Base-by-base conservation (phyloP, 2,329 filamentous ascomycete genomes). In the Apiospora kogelbergensis region DNA sequence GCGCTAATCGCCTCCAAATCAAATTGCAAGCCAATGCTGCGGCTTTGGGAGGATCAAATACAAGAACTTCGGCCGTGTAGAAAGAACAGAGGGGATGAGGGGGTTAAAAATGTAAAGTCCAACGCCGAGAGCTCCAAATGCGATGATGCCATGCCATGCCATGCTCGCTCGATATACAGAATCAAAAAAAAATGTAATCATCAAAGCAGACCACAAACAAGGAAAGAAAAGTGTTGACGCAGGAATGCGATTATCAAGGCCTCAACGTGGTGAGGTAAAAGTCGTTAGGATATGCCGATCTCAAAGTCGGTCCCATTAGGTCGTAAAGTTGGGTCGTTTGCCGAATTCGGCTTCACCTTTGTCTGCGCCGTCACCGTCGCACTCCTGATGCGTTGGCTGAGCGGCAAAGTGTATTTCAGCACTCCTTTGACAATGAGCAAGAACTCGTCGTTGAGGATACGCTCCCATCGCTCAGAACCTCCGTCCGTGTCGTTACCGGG, bases 401-500 rank as follows among this genome's bases (percentile, higher is more conserved):
- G 81, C 2, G 89, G 89, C 42, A 91, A 82, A 40, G 83, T 88
- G 76, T 99, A 99, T 77, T 95, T 94, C 73, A 99, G 85, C 17
- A 96, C 92, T 26, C 96, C 96, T 74, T 96, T 91, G 53, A 99
- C 88, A 70, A 98, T 95, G 65, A 99, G 86, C 73, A 98, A 94
- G 74, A 98, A 99, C 60, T 95, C 93, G 79, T 98, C 93, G 72
- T 97, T 89, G 66, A 98, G 85, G 63, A 98, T 95, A 70, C 90
- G 88, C 78, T 97, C 94, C 96, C 96, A 99, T 15, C 95, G 89
- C 76, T 92, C 90, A 1, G 91, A 91, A 10, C 95, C 96, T 48
- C 93, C 92, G 57, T 94, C 90, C 0, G 96, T 98, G 74, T 90
- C 90, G 79, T 98, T 99, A 4, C 95, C 95, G 0, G 96, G 96